Percentiles rank a stretch among this genome's conserved stretches.
These are phyloP conservation scores for Leptographium flavum DNA, from an alignment of 2,329 filamentous ascomycete genomes.

Conservation along the genomic window DNA sequence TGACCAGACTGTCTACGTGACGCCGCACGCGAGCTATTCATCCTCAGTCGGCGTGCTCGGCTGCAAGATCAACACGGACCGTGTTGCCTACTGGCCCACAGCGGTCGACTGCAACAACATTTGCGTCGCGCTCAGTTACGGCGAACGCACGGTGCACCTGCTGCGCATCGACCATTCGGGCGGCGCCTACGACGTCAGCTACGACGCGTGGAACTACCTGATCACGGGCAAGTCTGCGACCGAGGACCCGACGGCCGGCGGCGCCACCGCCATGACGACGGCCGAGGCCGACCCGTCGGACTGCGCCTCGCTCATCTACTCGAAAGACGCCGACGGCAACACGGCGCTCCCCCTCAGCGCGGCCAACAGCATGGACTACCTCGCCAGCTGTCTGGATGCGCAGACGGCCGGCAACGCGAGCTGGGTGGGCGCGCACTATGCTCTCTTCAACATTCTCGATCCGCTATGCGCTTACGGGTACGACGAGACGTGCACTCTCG, in stretches of 20 bases:
- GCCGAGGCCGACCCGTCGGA: constrained; percentile 27
- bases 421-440: constrained; percentile 34
- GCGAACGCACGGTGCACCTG: constrained; percentile 36
- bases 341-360: constrained; percentile 21
- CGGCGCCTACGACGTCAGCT: constrained; percentile 42
- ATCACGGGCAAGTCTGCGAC: constrained; percentile 30
- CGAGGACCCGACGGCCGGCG: constrained; percentile 30
- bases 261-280: constrained; percentile 31
- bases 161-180: constrained; percentile 39
- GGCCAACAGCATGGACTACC: constrained; percentile 37
- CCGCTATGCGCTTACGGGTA: constrained; percentile 29
- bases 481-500: constrained; percentile 30
- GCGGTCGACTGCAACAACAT: constrained; percentile 37
- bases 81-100: constrained; percentile 43
- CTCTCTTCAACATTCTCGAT: constrained; percentile 37
- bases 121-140: constrained; percentile 36
- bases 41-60: constrained; percentile 41
- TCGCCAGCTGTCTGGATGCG: constrained; percentile 28
- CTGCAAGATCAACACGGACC: constrained; percentile 45
- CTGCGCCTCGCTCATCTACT: constrained; percentile 32
- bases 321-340: constrained; percentile 17
- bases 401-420: constrained; percentile 15
- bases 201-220: constrained; percentile 46
- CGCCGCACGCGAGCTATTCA: constrained; percentile 41
- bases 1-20: constrained; percentile 21